Conservation (phyloP, 768 basidiomycete species). For the Pholiota molesta region DNA sequence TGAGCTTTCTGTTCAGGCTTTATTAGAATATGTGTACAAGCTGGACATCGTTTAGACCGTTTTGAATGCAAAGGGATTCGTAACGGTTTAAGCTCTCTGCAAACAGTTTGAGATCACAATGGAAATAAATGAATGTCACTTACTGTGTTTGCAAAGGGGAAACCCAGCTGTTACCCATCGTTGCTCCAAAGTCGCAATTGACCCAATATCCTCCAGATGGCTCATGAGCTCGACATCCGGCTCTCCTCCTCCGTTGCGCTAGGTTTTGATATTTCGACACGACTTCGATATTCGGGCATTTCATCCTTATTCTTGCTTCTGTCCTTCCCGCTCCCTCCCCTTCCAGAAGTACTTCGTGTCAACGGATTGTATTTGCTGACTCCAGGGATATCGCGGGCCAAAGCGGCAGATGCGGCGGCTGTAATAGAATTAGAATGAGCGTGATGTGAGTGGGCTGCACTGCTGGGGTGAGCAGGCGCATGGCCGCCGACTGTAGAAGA, state of each 20-base stretch:
- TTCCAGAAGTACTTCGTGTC: conserved; percentile 44
- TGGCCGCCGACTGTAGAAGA: conserved; percentile 59
- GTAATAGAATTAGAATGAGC: conserved; percentile 81
- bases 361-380: conserved; percentile 78
- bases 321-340: conserved; percentile 57
- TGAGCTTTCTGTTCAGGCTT: conserved; percentile 98
- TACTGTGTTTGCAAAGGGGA: conserved; percentile 67
- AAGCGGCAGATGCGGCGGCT: conserved; percentile 86
- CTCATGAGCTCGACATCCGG: conserved; percentile 73
- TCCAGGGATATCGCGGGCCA: conserved; percentile 86
- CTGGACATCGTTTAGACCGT: conserved; percentile 92
- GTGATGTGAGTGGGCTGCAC: conserved; percentile 66
- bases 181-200: conserved; percentile 75
- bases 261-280: conserved; percentile 64
- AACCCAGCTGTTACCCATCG: conserved; percentile 84
- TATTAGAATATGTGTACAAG: conserved; percentile 94
- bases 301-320: conserved; percentile 74
- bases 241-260: conserved; percentile 64
- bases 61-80: conserved; percentile 94
- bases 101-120: conserved; percentile 9
- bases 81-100: conserved; percentile 81
- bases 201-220: conserved; percentile 59
- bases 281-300: conserved; percentile 74
- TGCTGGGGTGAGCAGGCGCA: conserved; percentile 48
- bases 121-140: conserved; percentile 25